A percentile compares a stretch with the other conserved stretches of the same genome.
These are phyloP conservation scores for Paspalum notatum DNA, from an alignment of 176 grass and related monocot species.

Conservation along the genomic window DNA sequence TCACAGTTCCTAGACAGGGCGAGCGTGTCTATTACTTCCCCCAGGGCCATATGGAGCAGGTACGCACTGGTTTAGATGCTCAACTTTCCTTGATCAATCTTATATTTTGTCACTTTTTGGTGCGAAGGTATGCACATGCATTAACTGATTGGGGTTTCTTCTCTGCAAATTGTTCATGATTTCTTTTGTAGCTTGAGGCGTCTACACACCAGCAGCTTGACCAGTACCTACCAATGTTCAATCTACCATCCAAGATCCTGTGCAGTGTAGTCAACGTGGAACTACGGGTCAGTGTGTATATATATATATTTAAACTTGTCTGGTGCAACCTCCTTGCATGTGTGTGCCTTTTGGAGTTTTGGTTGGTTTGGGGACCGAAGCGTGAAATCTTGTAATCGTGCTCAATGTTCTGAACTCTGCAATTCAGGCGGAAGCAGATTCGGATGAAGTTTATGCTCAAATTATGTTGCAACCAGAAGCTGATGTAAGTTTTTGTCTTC, in stretches of 20 bases:
- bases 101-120: background rate
- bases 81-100: background rate
- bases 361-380: background rate
- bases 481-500: constrained; percentile 55
- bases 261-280: constrained; percentile 85
- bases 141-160: background rate
- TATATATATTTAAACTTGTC: constrained; percentile 6
- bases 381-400: constrained; percentile 23
- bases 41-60: constrained; percentile 99
- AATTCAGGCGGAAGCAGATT: constrained; percentile 83
- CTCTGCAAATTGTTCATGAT: constrained; percentile 24
- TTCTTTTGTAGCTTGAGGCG: constrained; percentile 78
- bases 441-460: constrained; percentile 97
- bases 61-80: constrained; percentile 31
- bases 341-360: background rate
- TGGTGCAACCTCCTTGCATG: constrained; percentile 31
- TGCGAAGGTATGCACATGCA: background rate
- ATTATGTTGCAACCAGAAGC: constrained; percentile 84
- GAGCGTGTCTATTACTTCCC: constrained; percentile 96
- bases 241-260: constrained; percentile 84
- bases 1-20: constrained; percentile 67
- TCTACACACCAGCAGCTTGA: constrained; percentile 86
- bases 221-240: constrained; percentile 76
- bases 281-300: constrained; percentile 59
- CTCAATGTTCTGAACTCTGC: constrained; percentile 25